Conservation (phyloP, 495 filamentous ascomycete genomes). For the Lophiostoma macrostomum region DNA sequence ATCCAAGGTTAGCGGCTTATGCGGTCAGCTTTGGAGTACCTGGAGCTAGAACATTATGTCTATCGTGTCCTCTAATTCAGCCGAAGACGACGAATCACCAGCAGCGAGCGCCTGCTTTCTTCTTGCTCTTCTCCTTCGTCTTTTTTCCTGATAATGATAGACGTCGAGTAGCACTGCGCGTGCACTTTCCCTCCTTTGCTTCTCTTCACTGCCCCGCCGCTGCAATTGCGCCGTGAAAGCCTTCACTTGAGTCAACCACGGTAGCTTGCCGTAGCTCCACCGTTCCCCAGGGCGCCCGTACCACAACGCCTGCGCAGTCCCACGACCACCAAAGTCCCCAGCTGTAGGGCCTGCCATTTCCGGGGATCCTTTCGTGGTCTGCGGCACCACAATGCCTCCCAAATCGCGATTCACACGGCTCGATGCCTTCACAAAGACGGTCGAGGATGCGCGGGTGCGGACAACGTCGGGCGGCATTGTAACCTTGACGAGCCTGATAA, state of each 20-base stretch:
- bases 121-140: conserved; percentile 4
- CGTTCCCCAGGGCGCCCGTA: background rate
- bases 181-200: conserved; percentile 16
- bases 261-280: background rate
- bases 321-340: background rate
- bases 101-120: background rate
- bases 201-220: conserved; percentile 5
- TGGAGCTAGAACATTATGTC: conserved; percentile 15
- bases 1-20: too few species aligned
- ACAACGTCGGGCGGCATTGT: conserved; percentile 97
- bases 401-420: conserved; percentile 91
- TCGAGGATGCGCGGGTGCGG: conserved; percentile 94
- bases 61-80: conserved; percentile 34
- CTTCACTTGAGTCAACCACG: background rate
- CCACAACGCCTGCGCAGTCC: background rate
- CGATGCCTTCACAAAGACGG: conserved; percentile 97
- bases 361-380: background rate
- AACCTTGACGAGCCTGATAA: conserved; percentile 81
- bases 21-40: background rate
- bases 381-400: conserved; percentile 49
- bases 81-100: background rate
- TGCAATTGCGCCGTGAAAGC: background rate
- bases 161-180: conserved; percentile 15
- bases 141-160: conserved; percentile 27
- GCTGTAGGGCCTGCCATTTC: too few species aligned